Evolutionary conservation across 192 early-diverging fungal genomes (phyloP).

Genomic region (Entomortierella parvispora): DNA sequence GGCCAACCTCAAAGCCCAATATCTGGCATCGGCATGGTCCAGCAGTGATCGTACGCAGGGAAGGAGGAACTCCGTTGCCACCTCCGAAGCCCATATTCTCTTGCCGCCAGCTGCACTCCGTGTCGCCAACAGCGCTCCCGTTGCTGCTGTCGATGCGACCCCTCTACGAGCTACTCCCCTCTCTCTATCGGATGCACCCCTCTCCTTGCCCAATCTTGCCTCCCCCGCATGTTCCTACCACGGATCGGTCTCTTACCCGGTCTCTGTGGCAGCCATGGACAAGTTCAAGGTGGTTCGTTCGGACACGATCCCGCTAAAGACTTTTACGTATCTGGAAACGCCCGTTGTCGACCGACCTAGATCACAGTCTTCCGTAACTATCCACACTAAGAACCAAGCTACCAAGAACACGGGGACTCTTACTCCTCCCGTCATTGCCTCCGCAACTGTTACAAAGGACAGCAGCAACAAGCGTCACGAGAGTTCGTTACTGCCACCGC

Average conservation of each 20-base stretch:
- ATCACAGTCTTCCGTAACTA: neutral
- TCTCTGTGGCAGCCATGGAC: constrained; percentile 10
- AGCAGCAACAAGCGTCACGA: neutral
- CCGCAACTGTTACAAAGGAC: neutral
- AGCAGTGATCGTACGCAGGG: no score
- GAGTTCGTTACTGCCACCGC: neutral
- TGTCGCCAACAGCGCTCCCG: constrained; percentile 1
- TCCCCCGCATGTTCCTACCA: neutral
- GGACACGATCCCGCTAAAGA: constrained; percentile 39
- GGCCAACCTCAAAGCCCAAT: no score
- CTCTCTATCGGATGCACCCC: no score
- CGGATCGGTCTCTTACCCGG: neutral
- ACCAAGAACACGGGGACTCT: neutral
- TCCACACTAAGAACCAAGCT: neutral
- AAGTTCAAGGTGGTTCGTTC: constrained; percentile 37
- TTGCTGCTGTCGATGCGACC: neutral
- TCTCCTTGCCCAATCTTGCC: no score
- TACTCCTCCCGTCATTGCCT: neutral
- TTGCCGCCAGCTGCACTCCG: neutral
- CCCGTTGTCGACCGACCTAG: constrained; percentile 19
- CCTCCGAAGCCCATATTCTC: neutral
- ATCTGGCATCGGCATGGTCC: no score
- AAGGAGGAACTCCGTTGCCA: neutral
- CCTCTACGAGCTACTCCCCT: no score
- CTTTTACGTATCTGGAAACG: constrained; percentile 40